phyloP scores from a whole-genome alignment of 2,329 filamentous ascomycete genomes.

The Phialemoniopsis sp. region DNA sequence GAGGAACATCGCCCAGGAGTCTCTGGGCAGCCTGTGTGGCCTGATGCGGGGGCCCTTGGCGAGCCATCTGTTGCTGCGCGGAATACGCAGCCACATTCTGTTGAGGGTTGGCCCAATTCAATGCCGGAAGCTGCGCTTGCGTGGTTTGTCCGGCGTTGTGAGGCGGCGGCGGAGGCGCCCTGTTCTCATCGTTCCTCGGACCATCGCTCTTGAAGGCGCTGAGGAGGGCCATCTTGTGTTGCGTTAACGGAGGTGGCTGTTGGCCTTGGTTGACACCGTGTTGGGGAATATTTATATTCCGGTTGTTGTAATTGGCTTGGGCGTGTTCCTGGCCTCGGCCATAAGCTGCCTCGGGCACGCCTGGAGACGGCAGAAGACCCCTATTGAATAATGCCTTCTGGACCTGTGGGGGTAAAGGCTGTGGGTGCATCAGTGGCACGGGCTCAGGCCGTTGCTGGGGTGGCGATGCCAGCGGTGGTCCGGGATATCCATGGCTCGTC shows the following conservation, averaged over 20 bases:
- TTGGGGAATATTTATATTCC: constrained; percentile 24
- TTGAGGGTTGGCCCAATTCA: too few relatives aligned
- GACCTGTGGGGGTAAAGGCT: constrained; percentile 51
- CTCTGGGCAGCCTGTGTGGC: neutral
- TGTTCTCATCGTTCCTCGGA: constrained; percentile 6
- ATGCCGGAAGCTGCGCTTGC: neutral
- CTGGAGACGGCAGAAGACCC: constrained; percentile 28
- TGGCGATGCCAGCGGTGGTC: neutral
- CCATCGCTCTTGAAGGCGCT: constrained; percentile 31
- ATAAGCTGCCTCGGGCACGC: constrained; percentile 14
- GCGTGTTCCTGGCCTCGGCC: constrained; percentile 3
- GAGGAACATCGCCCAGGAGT: constrained; percentile 2
- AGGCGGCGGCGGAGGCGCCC: constrained; percentile 5
- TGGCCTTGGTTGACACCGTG: constrained; percentile 6
- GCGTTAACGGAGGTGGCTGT: constrained; percentile 20
- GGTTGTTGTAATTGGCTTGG: constrained; percentile 4
- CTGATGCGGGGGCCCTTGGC: too few relatives aligned
- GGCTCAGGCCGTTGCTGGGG: constrained; percentile 10
- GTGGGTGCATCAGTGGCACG: constrained; percentile 35
- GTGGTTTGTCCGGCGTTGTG: neutral
- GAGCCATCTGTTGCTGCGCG: too few relatives aligned
- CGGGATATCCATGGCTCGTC: neutral
- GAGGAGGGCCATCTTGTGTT: constrained; percentile 29
- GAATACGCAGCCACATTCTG: too few relatives aligned
- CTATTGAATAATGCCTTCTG: constrained; percentile 48